A percentile compares a stretch with the other conserved stretches of the same genome.
Evolutionary conservation across 1,139 yeast species (phyloP).

Genomic region (Diutina mesorugosa): DNA sequence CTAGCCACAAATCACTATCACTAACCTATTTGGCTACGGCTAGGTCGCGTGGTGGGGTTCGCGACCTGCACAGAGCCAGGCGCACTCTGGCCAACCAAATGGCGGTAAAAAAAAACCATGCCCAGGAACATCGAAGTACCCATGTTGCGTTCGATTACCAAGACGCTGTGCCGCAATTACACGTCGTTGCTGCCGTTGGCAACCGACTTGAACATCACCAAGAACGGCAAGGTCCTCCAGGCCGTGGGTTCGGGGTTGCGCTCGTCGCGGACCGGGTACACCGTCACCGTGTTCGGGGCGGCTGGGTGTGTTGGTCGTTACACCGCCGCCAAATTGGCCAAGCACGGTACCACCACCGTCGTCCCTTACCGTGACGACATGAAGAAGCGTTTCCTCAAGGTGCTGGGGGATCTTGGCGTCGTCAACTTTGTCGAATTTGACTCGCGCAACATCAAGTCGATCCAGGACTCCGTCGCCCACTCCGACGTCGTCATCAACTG

Average conservation of each 20-base stretch:
- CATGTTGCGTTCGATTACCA: conserved; percentile 2
- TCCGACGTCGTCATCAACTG: conserved; percentile 77
- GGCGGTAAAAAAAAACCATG: neutral
- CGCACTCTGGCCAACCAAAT: neutral
- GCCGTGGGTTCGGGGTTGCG: conserved; percentile 71
- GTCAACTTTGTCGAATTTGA: conserved; percentile 79
- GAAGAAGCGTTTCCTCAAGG: conserved; percentile 70
- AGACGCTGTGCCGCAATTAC: neutral
- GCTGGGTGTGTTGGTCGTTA: conserved; percentile 71
- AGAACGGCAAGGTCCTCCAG: conserved; percentile 60
- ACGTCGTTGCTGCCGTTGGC: conserved; percentile 1
- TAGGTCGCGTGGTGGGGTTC: neutral
- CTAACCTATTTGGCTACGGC: too few relatives aligned
- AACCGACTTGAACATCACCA: conserved; percentile 60
- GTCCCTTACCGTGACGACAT: conserved; percentile 75
- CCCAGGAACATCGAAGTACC: neutral
- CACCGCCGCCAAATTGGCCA: conserved; percentile 58
- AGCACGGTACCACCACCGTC: conserved; percentile 69
- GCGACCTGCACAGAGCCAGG: neutral
- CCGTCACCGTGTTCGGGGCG: conserved; percentile 84
- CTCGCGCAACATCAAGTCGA: conserved; percentile 62
- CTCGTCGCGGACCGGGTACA: conserved; percentile 82
- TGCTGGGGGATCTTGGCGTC: conserved; percentile 79
- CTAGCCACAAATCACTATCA: too few relatives aligned
- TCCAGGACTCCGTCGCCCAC: conserved; percentile 68